Conservation (phyloP, 1,139 yeast genomes). For the Yamadazyma friedrichii region DNA sequence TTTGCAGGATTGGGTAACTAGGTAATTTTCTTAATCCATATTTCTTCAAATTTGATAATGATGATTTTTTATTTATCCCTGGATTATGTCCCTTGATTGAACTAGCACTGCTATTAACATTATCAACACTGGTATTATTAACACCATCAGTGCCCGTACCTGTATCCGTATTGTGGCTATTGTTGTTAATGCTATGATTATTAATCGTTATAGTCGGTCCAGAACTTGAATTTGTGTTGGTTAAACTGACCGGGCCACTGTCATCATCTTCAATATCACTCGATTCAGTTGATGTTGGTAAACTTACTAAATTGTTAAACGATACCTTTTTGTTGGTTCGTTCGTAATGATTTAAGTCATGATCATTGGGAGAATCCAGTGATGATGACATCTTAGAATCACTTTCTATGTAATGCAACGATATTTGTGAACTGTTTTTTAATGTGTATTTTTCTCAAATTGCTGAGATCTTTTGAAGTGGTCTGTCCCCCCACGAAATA, state of each 20-base stretch:
- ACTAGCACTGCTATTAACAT: not conserved
- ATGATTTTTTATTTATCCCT: constrained; percentile 1
- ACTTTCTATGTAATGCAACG: not conserved
- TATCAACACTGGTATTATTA: not conserved
- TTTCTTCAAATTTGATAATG: constrained; percentile 9
- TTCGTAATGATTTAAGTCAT: constrained; percentile 3
- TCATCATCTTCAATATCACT: constrained; percentile 14
- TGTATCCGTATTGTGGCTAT: not conserved
- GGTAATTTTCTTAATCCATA: constrained; percentile 16
- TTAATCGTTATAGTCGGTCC: not conserved
- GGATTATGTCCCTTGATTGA: too few relatives aligned
- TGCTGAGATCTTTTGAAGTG: constrained; percentile 3
- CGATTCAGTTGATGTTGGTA: constrained; percentile 15
- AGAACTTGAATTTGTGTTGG: not conserved
- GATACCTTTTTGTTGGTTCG: constrained; percentile 12
- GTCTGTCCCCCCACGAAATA: constrained; percentile 1
- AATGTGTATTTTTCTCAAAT: not conserved
- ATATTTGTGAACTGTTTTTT: not conserved
- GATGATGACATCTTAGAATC: constrained; percentile 1
- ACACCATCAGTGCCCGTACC: not conserved
- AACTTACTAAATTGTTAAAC: constrained; percentile 10
- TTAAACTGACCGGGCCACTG: not conserved
- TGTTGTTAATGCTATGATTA: too few relatives aligned
- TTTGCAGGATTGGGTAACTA: constrained; percentile 19
- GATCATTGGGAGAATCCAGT: constrained; percentile 2